Conservation (phyloP, 495 filamentous ascomycete genomes). For the Lepidopterella palustris region DNA sequence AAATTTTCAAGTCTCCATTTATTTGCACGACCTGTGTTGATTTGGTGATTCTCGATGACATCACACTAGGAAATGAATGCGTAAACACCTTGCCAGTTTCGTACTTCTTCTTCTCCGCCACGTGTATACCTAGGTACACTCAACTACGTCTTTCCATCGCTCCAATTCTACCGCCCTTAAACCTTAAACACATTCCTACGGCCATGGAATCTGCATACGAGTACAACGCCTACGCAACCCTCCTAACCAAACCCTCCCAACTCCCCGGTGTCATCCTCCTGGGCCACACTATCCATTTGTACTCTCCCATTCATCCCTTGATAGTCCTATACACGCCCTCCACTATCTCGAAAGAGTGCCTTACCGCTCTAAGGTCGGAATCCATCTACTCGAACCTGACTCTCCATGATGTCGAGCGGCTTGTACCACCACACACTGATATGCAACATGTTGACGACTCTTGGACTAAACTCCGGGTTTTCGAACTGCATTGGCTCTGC, state of each 20-base stretch:
- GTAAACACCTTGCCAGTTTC: too few relatives aligned
- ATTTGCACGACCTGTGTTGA: too few relatives aligned
- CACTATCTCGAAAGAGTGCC: constrained; percentile 26
- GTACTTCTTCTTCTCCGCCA: too few relatives aligned
- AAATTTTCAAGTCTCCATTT: too few relatives aligned
- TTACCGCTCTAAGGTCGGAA: constrained; percentile 37
- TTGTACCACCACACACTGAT: constrained; percentile 27
- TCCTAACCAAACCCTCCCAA: constrained; percentile 47
- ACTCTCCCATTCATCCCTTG: constrained; percentile 42
- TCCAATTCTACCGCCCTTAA: too few relatives aligned
- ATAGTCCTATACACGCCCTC: constrained; percentile 43
- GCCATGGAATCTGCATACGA: background rate
- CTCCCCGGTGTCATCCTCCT: constrained; percentile 47
- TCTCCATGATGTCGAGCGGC: constrained; percentile 32
- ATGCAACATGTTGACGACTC: constrained; percentile 40
- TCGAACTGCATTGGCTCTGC: constrained; percentile 38
- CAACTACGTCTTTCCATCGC: too few relatives aligned
- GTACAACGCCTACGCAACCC: constrained; percentile 37
- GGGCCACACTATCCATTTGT: constrained; percentile 42
- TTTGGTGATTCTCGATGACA: too few relatives aligned
- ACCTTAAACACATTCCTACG: background rate
- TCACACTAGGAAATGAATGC: too few relatives aligned
- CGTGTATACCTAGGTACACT: too few relatives aligned
- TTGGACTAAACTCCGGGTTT: constrained; percentile 52
- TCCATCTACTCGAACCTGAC: constrained; percentile 33